Evolutionary conservation across 306 rosid genomes (phyloP).

Genomic region (Trichosanthes truncata): DNA sequence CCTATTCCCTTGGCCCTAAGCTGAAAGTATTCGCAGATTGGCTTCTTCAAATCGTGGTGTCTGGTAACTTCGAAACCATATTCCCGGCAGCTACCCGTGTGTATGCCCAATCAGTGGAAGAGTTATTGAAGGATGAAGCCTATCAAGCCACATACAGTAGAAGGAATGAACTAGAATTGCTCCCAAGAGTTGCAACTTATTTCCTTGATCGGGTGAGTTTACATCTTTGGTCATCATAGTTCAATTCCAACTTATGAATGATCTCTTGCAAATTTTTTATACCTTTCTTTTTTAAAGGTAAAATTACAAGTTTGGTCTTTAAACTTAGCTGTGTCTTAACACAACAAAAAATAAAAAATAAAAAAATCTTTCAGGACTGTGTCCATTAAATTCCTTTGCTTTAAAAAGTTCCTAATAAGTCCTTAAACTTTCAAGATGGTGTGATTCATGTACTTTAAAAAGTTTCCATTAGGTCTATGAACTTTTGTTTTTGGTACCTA

Average conservation of each 20-base stretch:
- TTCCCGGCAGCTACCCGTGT: constrained; percentile 46
- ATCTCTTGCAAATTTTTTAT: background rate
- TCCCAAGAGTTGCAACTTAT: constrained; percentile 56
- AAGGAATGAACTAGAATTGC: constrained; percentile 55
- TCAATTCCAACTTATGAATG: background rate
- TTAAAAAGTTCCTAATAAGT: background rate
- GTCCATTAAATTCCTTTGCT: background rate
- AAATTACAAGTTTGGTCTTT: background rate
- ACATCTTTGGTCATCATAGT: constrained; percentile 9
- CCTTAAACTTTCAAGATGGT: background rate
- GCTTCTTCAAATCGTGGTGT: constrained; percentile 42
- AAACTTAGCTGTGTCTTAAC: background rate
- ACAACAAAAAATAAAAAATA: background rate
- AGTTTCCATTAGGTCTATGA: background rate
- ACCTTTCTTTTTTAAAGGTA: background rate
- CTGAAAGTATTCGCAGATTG: constrained; percentile 52
- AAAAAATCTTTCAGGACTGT: background rate
- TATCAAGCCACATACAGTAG: constrained; percentile 59
- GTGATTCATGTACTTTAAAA: background rate
- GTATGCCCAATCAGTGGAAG: constrained; percentile 47
- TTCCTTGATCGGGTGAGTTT: constrained; percentile 58
- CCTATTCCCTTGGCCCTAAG: constrained; percentile 38
- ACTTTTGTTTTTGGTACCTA: background rate
- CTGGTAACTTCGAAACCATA: constrained; percentile 43
- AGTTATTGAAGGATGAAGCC: constrained; percentile 68